Conservation (phyloP, 139 green algal species). For the Desmodesmus armatus region DNA sequence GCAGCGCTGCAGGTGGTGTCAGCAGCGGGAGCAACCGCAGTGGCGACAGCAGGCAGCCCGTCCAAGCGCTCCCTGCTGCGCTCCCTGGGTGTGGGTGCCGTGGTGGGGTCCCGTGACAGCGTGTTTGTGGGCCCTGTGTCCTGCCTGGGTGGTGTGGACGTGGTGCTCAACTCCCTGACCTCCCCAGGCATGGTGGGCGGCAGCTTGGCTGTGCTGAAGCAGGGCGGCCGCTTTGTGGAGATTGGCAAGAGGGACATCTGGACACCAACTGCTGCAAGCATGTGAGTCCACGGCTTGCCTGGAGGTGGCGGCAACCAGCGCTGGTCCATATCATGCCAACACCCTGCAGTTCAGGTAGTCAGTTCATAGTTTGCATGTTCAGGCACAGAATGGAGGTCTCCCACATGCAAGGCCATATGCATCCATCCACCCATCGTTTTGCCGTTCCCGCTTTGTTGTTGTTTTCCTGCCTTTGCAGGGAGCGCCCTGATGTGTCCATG, state of each 20-base stretch:
- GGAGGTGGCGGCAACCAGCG: too few species aligned
- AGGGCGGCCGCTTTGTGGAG: conserved; percentile 79
- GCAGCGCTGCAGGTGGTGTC: conserved; percentile 74
- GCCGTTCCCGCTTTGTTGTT: too few species aligned
- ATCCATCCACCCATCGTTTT: too few species aligned
- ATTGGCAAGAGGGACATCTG: conserved; percentile 95
- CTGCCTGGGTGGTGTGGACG: conserved; percentile 53
- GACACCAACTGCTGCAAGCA: conserved; percentile 44
- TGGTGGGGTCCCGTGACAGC: conserved; percentile 75
- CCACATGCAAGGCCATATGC: too few species aligned
- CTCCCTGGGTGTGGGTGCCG: conserved; percentile 57
- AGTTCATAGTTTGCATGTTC: too few species aligned
- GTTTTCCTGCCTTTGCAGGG: conserved; percentile 42
- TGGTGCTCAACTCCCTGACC: conserved; percentile 91
- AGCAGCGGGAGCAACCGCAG: conserved; percentile 45
- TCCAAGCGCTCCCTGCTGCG: conserved; percentile 74
- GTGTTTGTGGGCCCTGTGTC: conserved; percentile 59
- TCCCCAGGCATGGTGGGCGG: conserved; percentile 88
- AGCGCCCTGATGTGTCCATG: conserved; percentile 85
- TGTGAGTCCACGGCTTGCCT: too few species aligned
- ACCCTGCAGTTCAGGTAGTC: too few species aligned
- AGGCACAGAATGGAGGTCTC: too few species aligned
- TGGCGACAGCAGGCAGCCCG: conserved; percentile 70
- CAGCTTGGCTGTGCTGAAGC: conserved; percentile 68
- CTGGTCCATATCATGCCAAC: too few species aligned